These are phyloP conservation scores for Marasmius fiardii DNA, from an alignment of 1,284 basidiomycete genomes.

Conservation along the genomic window DNA sequence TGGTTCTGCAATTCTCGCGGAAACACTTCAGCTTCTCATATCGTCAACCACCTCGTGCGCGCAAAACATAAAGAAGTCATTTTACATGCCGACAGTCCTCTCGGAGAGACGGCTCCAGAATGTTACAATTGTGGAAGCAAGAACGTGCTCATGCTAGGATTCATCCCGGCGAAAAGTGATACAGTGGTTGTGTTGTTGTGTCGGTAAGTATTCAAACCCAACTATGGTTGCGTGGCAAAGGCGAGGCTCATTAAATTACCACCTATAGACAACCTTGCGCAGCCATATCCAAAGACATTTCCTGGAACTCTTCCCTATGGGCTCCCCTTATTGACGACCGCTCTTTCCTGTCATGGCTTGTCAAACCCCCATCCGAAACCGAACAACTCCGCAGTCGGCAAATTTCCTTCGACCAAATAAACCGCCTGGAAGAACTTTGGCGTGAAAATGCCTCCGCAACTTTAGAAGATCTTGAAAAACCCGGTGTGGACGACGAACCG, in stretches of 20 bases:
- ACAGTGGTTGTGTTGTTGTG: constrained; percentile 99
- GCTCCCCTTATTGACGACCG: constrained; percentile 98
- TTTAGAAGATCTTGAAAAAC: constrained; percentile 95
- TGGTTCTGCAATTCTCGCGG: constrained; percentile 99
- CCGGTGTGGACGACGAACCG: constrained; percentile 95
- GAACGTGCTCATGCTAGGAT: constrained; percentile 98
- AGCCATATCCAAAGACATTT: constrained; percentile 95
- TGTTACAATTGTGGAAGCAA: constrained; percentile 99
- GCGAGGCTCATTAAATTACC: constrained; percentile 6
- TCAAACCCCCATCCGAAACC: constrained; percentile 94
- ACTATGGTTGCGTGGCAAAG: background rate
- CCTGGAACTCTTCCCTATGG: constrained; percentile 98
- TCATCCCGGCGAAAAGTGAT: constrained; percentile 98
- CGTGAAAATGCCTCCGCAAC: constrained; percentile 94
- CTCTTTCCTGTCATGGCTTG: constrained; percentile 97
- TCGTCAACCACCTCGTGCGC: constrained; percentile 98
- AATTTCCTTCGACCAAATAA: constrained; percentile 96
- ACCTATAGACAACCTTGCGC: constrained; percentile 89
- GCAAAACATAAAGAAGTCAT: constrained; percentile 99
- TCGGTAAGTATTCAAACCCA: constrained; percentile 59
- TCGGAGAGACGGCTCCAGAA: constrained; percentile 97
- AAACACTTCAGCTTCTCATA: constrained; percentile 97
- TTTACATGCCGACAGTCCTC: constrained; percentile 90
- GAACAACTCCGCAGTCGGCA: constrained; percentile 95
- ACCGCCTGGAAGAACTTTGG: constrained; percentile 97